Percentiles rank a stretch among this genome's conserved stretches.
Evolutionary conservation across 768 basidiomycete genomes (phyloP).

Genomic region (Lanmaoa pseudosensibilis): DNA sequence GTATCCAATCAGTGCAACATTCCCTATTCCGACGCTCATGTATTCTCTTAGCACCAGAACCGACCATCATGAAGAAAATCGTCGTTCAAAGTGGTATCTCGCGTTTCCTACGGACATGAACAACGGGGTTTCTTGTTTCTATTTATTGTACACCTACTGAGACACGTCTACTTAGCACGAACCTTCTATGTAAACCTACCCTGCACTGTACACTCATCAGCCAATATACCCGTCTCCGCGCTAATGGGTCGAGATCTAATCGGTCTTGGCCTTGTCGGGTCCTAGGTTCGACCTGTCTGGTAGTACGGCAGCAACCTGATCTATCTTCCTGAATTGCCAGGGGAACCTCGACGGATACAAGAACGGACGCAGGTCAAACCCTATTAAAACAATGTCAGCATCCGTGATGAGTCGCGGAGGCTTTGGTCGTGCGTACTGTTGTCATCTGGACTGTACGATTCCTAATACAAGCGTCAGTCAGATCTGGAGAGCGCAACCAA

Average conservation of each 20-base stretch:
- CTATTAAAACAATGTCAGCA: slow-evolving; percentile 39
- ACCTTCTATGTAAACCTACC: neutral
- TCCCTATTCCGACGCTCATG: slow-evolving; percentile 1
- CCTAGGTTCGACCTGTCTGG: slow-evolving; percentile 62
- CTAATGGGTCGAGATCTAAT: slow-evolving; percentile 30
- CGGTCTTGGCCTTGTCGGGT: slow-evolving; percentile 48
- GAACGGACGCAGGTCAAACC: slow-evolving; percentile 95
- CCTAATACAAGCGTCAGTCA: slow-evolving; percentile 44
- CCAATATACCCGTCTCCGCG: neutral
- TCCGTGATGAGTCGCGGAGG: no score
- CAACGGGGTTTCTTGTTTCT: neutral
- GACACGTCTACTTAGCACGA: neutral
- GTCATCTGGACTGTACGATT: slow-evolving; percentile 95
- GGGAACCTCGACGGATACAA: slow-evolving; percentile 93
- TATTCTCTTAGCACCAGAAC: slow-evolving; percentile 59
- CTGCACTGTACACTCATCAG: slow-evolving; percentile 12
- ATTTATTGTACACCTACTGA: slow-evolving; percentile 5
- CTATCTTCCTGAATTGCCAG: slow-evolving; percentile 97
- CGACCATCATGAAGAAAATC: slow-evolving; percentile 91
- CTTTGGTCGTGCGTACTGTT: slow-evolving; percentile 62
- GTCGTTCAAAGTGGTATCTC: slow-evolving; percentile 73
- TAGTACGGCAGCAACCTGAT: slow-evolving; percentile 72
- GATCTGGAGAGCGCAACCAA: neutral
- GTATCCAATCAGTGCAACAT: slow-evolving; percentile 30
- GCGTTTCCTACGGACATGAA: slow-evolving; percentile 59